These are phyloP conservation scores for Eimeria mitis DNA, from an alignment of 169 alveolate genomes.

Conservation along the genomic window DNA sequence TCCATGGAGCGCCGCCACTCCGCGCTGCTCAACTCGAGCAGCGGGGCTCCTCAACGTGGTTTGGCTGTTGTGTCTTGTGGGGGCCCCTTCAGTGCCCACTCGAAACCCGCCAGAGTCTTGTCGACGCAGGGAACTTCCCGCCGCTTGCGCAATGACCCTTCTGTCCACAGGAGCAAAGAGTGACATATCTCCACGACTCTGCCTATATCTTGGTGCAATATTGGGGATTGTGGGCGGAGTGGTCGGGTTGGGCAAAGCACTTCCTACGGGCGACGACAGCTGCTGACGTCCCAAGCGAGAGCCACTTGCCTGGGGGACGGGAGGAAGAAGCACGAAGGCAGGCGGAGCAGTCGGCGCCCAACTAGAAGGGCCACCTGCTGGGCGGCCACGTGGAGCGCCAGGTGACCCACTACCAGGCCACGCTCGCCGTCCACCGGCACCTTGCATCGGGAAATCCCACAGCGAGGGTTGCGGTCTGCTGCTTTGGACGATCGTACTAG, in stretches of 20 bases:
- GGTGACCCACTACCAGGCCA: constrained; percentile 31
- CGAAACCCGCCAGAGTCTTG: not conserved
- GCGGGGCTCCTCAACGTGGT: not conserved
- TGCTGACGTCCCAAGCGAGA: constrained; percentile 6
- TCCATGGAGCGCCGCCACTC: not conserved
- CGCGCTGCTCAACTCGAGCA: not conserved
- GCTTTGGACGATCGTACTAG: not conserved
- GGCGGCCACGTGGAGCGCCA: not conserved
- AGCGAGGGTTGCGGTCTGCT: not conserved
- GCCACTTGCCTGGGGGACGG: not conserved
- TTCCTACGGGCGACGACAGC: not conserved
- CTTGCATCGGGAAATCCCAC: not conserved
- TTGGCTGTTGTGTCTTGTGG: not conserved
- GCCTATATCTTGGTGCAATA: not conserved
- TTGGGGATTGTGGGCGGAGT: constrained; percentile 5
- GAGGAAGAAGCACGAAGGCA: not conserved
- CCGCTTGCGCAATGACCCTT: constrained; percentile 20
- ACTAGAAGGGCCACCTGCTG: not conserved
- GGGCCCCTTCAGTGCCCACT: not conserved
- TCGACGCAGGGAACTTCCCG: not conserved
- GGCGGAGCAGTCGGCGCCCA: not conserved
- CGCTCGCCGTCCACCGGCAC: constrained; percentile 4
- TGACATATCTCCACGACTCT: not conserved
- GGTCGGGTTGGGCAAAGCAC: not conserved
- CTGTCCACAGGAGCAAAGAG: constrained; percentile 20